These are phyloP conservation scores for Capsicum chinense DNA, from an alignment of 257 asterid genomes.

Conservation along the genomic window DNA sequence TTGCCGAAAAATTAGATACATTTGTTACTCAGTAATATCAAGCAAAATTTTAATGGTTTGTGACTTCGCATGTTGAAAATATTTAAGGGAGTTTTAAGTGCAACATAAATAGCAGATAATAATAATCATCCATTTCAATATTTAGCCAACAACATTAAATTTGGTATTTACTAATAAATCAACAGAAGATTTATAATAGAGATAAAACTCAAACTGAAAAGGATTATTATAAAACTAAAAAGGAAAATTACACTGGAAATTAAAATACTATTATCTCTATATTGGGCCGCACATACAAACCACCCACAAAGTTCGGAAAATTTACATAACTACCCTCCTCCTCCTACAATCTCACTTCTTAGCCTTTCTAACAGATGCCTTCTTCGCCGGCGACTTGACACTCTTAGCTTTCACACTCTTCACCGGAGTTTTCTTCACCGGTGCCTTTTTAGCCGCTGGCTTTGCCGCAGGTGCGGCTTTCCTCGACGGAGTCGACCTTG, in stretches of 20 bases:
- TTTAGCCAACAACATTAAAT: not conserved
- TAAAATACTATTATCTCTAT: conserved; percentile 17
- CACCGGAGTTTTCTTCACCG: conserved; percentile 40
- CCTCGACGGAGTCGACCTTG: conserved; percentile 27
- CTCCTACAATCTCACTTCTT: conserved; percentile 46
- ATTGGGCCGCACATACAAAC: conserved; percentile 31
- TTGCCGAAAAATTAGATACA: not conserved
- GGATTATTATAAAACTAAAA: conserved; percentile 9
- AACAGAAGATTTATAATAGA: not conserved
- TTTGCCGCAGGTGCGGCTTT: conserved; percentile 22
- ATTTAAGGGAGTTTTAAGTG: not conserved
- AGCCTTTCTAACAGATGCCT: conserved; percentile 34
- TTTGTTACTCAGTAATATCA: not conserved
- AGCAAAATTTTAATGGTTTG: not conserved
- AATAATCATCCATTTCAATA: not conserved
- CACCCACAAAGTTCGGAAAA: conserved; percentile 39
- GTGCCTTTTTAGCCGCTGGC: not conserved
- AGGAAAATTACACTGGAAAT: not conserved
- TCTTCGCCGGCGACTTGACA: conserved; percentile 32
- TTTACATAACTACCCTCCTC: conserved; percentile 55
- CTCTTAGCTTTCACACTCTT: conserved; percentile 38
- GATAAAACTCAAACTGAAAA: not conserved
- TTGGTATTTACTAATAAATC: not conserved
- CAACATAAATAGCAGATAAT: not conserved
- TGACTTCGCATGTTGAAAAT: not conserved